Evolutionary conservation across 495 filamentous ascomycete species (phyloP), one percentile per base, ranked within the genome.

Genomic region (Trichoderma parareesei): DNA sequence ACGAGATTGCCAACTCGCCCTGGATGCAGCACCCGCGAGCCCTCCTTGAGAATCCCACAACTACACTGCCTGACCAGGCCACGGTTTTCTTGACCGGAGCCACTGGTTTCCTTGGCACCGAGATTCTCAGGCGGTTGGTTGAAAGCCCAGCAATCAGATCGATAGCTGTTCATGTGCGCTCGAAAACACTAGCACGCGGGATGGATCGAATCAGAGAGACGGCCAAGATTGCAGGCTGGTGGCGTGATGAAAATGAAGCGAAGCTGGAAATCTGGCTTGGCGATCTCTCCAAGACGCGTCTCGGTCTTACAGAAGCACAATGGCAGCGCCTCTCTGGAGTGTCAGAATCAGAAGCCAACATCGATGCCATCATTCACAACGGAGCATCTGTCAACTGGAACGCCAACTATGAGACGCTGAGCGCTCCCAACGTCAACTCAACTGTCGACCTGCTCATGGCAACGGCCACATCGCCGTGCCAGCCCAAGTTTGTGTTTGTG

Each of bases 311-410:
- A 10, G 38, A 41, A 20, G 38, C 18, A 13, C 60, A 62, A 16
- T 62, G 60, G 60, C 5, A 40, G 13, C 60, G 60, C 3, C 60
- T 62, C 11, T 33, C 53, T 11, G 53, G 53, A 2, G 13, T 62
- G n/a, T 41, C 60, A 4, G 10, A 37, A 9, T 41, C 38, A 20
- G 37, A 62, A 10, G 13, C 14, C 11, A 20, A 41, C 6, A 37
- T 62, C 35, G 10, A 62, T 37, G 60, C 60, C 41, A 62, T 62
- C 33, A 8, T 62, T 4, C 60, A 62, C 60, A 62, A 62, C 60
- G 60, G 60, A 10, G 60, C 60, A 10, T 27, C 35, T 41, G 60
- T 62, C 37, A 62, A 62, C 18, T 62, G 60, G 60, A 40, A 62
- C 33, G 38, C 41, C 60, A 20, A n/a, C 10, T 62, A 62, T 27